phyloP scores from a whole-genome alignment of 805 yeast species.

The Saccharomycopsis capsularis region DNA sequence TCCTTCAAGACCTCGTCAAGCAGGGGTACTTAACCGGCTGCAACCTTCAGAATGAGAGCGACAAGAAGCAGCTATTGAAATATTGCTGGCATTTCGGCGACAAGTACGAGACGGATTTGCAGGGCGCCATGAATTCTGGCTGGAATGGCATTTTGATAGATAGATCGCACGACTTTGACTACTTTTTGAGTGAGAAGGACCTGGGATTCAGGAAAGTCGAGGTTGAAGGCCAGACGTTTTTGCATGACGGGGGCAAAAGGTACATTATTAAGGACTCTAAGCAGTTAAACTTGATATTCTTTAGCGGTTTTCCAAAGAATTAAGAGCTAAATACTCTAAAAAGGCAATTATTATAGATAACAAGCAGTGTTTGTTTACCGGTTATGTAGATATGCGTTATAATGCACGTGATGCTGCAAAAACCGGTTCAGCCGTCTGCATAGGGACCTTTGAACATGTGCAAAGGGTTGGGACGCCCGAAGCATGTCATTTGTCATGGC shows the following conservation, averaged over 20 bases:
- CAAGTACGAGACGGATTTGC: slow-evolving; percentile 45
- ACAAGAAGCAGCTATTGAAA: slow-evolving; percentile 21
- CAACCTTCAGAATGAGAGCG: slow-evolving; percentile 15
- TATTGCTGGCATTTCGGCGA: slow-evolving; percentile 66
- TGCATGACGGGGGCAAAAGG: slow-evolving; percentile 4
- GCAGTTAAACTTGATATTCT: slow-evolving; percentile 3
- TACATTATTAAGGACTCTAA: slow-evolving; percentile 1
- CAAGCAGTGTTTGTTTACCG: too few species aligned
- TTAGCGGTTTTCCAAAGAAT: too few species aligned
- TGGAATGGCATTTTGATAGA: slow-evolving; percentile 56
- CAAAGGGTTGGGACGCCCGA: too few species aligned
- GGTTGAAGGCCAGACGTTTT: not conserved
- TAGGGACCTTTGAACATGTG: too few species aligned
- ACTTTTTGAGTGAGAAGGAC: not conserved
- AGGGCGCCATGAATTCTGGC: slow-evolving; percentile 48
- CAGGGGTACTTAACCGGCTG: slow-evolving; percentile 23
- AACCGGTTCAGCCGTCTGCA: too few species aligned
- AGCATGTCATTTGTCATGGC: too few species aligned
- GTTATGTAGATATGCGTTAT: too few species aligned
- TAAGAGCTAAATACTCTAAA: too few species aligned
- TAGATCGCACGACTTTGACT: slow-evolving; percentile 31
- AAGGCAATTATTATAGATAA: too few species aligned
- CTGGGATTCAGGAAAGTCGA: not conserved
- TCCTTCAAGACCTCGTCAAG: slow-evolving; percentile 27
- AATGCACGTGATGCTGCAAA: too few species aligned